Percentiles rank a stretch among this genome's conserved stretches.
phyloP scores from a whole-genome alignment of 805 yeast genomes.

The Starmerella powellii region DNA sequence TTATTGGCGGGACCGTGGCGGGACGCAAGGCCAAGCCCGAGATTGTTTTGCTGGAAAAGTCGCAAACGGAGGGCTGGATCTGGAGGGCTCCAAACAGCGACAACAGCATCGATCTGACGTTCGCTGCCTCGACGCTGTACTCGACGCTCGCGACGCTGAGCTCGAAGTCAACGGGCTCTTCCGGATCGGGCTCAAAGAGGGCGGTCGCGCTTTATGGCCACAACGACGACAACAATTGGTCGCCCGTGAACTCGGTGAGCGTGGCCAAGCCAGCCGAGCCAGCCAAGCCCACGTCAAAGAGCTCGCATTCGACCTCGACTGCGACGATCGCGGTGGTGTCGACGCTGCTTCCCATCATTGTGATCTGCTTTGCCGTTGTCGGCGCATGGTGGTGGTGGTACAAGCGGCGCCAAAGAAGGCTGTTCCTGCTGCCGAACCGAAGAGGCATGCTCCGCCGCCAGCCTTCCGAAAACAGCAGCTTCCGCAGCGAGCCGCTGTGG shows the following conservation, averaged over 20 bases:
- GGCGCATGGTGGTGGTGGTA: conserved; percentile 25
- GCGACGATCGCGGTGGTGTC: conserved; percentile 38
- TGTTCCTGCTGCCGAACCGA: conserved; percentile 17
- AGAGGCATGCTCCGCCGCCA: conserved; percentile 13
- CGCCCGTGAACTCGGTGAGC: conserved; percentile 5
- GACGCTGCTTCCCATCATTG: conserved; percentile 35
- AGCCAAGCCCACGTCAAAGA: conserved; percentile 16
- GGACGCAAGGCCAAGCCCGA: conserved; percentile 34
- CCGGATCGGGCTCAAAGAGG: too few species aligned
- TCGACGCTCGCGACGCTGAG: conserved; percentile 9
- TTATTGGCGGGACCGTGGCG: conserved; percentile 49
- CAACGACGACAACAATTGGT: conserved; percentile 2
- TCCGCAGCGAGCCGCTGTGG: conserved; percentile 2
- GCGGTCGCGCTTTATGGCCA: conserved; percentile 1
- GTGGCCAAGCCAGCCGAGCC: conserved; percentile 11
- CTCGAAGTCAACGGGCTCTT: not conserved
- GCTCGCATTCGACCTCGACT: conserved; percentile 17
- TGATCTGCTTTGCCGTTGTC: conserved; percentile 29
- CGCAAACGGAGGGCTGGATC: conserved; percentile 34
- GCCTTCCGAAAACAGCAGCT: conserved; percentile 3
- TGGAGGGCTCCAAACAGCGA: conserved; percentile 26
- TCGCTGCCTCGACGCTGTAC: conserved; percentile 17
- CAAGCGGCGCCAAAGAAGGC: conserved; percentile 21
- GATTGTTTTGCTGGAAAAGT: conserved; percentile 33
- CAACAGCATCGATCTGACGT: conserved; percentile 1